Base-by-base conservation (phyloP, 2,329 filamentous ascomycete genomes). In the Aspergillus candidus region DNA sequence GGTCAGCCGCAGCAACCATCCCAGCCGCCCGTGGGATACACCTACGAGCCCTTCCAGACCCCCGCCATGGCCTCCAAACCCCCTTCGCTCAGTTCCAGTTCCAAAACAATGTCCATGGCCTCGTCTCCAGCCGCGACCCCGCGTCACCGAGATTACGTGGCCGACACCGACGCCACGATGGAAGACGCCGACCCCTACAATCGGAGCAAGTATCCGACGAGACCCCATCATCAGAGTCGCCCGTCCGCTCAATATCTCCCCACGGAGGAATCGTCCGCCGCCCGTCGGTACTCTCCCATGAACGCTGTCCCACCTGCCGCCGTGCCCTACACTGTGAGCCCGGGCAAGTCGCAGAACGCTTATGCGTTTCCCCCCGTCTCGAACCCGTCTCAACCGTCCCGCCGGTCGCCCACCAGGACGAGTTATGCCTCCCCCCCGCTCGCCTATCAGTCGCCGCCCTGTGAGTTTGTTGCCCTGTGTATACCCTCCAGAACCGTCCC, bases 211-310 rank as follows among this genome's bases (percentile, higher is more conserved):
- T 94, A 95, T 68, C 80, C 86, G 48, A 81, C 88, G 70, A 82
- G 87, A 55, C 81, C 87, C 35, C 81, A 81, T 62, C 83, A 88
- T 63, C 81, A 88, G 59, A 63, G 49, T 54, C 82, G 91, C 55
- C 74, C 81, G 48, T 88, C 79, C 50, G 80, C 88, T 56, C 84
- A 91, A 65, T 86, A 84, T 54, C 69, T 82, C 37, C 73, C 83
- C 40, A 82, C 83, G 53, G 83, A 91, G 60, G 82, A 86, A 47
- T 93, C 88, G 35, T 77, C 87, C 40, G 88, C 88, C 45, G 87
- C 89, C 47, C 87, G 94, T 66, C 82, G 90, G 62, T 97, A 97
- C 70, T 97, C 91, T 37, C 93, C 91, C 52, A 96, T 96, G 90
- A 91, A 95, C 65, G 79, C 82, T 12, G 73, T 94, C 49, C 88